Evolutionary conservation across 768 basidiomycete species (phyloP).

Genomic region (Lentinula raphanica): DNA sequence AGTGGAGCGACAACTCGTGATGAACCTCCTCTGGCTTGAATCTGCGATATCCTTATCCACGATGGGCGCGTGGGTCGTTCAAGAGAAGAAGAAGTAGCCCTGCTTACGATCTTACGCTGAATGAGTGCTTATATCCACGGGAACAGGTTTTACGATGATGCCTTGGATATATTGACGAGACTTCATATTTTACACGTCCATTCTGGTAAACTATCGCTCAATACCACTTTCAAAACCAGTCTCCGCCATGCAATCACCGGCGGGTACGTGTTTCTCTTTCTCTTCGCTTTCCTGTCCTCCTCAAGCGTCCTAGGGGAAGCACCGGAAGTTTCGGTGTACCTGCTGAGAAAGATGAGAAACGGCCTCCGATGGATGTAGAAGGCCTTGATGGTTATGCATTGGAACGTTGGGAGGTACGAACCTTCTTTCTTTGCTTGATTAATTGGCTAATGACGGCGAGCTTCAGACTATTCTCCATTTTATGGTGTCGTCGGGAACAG

Average conservation of each 20-base stretch:
- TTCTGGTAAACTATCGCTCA: constrained; percentile 59
- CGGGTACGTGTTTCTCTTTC: constrained; percentile 49
- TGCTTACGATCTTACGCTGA: constrained; percentile 9
- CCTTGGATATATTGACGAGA: constrained; percentile 55
- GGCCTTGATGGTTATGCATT: constrained; percentile 76
- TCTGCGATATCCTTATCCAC: constrained; percentile 59
- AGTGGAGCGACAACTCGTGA: constrained; percentile 77
- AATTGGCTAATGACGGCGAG: not conserved
- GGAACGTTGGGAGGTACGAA: constrained; percentile 82
- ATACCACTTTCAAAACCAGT: constrained; percentile 70
- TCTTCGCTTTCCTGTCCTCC: not conserved
- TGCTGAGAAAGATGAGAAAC: constrained; percentile 59
- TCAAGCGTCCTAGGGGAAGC: constrained; percentile 46
- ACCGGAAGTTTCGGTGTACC: constrained; percentile 84
- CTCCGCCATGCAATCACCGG: constrained; percentile 84
- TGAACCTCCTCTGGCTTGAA: constrained; percentile 89
- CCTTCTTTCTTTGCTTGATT: not conserved
- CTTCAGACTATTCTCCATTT: constrained; percentile 90
- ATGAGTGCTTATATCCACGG: constrained; percentile 10
- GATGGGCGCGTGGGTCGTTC: constrained; percentile 73
- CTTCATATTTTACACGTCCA: constrained; percentile 67
- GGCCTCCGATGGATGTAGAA: constrained; percentile 47
- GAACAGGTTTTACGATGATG: constrained; percentile 64
- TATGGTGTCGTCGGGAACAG: constrained; percentile 91
- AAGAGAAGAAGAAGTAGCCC: constrained; percentile 64